Base-by-base conservation (phyloP, 2,329 filamentous ascomycete genomes). In the Didymella keratinophila region DNA sequence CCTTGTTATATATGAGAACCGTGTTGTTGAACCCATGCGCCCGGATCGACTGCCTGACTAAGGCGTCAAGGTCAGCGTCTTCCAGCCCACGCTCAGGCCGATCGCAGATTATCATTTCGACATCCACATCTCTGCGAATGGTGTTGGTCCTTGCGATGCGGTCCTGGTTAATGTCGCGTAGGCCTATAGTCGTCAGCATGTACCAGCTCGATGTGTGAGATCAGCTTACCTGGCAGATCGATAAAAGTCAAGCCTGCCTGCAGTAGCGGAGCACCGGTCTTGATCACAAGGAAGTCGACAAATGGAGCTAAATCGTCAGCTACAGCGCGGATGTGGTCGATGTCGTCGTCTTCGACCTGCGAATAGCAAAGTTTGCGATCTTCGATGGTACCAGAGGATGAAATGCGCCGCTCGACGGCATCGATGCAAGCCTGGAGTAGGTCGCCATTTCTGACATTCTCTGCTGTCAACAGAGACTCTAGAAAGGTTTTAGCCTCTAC, bases 1-100 rank as follows among this genome's bases (percentile, higher is more conserved):
- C 37, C 41, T 58, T 58, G 30, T 58, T 58, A 6, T 58, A 58
- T 6, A 58, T 25, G 5, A 58, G n/a, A 4, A 58, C 11, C 3
- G 55, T 58, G 10, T 58, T 58, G 7, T 16, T 52, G 37, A 58
- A 52, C 2, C 55, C 55, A 39, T 58, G 55, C n/a, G 55, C 55
- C 18, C 49, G 48, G 9, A 52, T 39, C 4, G 55, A 58, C 37
- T 58, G 55, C 21, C 55, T 52, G 23, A 58, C 52, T 28, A 58
- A 23, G n/a, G 36, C 43, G 7, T 58, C 55, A 28, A 58, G 37
- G 21, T 58, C 49, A 16, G 55, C 43, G 10, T 58, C 55, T 23
- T 58, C 55, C 30, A 58, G 21, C 20, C 55, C 55, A 10, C 55
- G 55, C 25, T 58, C 55, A 18, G 55, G 44, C 14, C 55, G 48